Evolutionary conservation across 345 rosid genomes (phyloP), one percentile per base, ranked within the genome.

Genomic region (Aquilaria sinensis): DNA sequence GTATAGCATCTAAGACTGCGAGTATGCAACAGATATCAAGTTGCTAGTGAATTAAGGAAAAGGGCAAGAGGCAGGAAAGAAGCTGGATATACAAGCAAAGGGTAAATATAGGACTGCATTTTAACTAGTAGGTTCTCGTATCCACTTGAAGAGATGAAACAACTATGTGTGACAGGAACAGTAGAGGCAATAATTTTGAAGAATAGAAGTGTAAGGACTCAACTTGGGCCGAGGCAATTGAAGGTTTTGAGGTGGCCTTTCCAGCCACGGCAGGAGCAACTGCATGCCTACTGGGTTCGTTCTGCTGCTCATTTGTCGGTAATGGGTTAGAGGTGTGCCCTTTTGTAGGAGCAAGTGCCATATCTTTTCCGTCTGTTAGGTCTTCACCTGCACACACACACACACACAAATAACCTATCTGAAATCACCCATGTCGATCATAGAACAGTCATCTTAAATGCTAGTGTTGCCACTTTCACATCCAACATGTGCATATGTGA

Each of bases 231-330:
- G 79, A 50, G 45, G 79, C 70, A 57, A 70, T 72, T 51, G 95
- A 81, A 31, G 92, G 75, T 69, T 68, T 79, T 54, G 85, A 78
- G 33, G 87, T 85, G 57, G 98, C 79, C 69, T 82, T 83, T 64
- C 94, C 90, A 2, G 98, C 96, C 43, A 85, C 73, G n/a, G 90
- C 96, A 34, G 98, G 98, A 45, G 95, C 72, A 56, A 85, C 89
- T 3, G 92, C 98, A 48, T 63, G 81, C 56, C 81, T 78, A 29
- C 80, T 70, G 0, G 72, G 76, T 41, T 67, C 54, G 51, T 76
- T 78, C 69, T 82, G 90, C 53, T 89, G 89, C 76, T 83, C 89
- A 6, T 83, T 88, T 41, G 95, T 77, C 30, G 98, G 96, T 62
- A 89, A 72, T 7, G 89, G 87, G 63, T 73, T 71, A 31, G 73